Evolutionary conservation across 805 yeast species (phyloP).

Genomic region (Ogataea angusta): DNA sequence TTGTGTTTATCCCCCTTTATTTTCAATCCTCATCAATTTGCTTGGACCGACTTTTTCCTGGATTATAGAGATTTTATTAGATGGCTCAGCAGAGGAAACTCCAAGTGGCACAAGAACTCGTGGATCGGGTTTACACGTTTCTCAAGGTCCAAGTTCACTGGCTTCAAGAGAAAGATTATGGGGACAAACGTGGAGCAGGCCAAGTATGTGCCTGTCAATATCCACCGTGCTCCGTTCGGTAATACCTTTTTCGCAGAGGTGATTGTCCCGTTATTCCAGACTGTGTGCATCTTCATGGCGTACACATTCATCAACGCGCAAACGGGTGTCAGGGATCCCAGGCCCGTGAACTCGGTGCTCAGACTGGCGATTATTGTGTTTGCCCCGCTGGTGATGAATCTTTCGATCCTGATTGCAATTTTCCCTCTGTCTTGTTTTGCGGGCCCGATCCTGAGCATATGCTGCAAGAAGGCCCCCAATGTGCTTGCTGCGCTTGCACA

Average conservation of each 20-base stretch:
- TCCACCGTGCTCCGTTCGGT: conserved; percentile 74
- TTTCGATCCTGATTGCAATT: conserved; percentile 30
- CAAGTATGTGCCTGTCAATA: conserved; percentile 34
- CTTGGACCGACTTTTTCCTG: conserved; percentile 43
- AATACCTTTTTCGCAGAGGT: conserved; percentile 81
- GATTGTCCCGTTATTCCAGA: conserved; percentile 64
- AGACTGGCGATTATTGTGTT: conserved; percentile 55
- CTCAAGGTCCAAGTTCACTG: conserved; percentile 86
- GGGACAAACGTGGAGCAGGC: conserved; percentile 35
- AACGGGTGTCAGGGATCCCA: conserved; percentile 63
- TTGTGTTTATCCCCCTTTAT: conserved; percentile 48
- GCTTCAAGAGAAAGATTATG: conserved; percentile 68
- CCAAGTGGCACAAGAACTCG: conserved; percentile 61
- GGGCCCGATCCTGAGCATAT: conserved; percentile 36
- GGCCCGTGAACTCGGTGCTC: conserved; percentile 54
- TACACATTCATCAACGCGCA: conserved; percentile 82
- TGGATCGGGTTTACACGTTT: conserved; percentile 77
- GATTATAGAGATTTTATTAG: conserved; percentile 50
- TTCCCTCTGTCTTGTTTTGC: conserved; percentile 37
- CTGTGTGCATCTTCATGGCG: conserved; percentile 67
- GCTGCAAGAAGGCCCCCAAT: conserved; percentile 35
- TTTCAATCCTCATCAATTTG: conserved; percentile 54
- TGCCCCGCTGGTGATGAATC: conserved; percentile 46
- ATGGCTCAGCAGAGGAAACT: conserved; percentile 83
- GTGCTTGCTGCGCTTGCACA: conserved; percentile 42